A percentile compares a stretch with the other conserved stretches of the same genome.
These are phyloP conservation scores for Bryoglossum gracile DNA, from an alignment of 495 filamentous ascomycete species.

Conservation along the genomic window DNA sequence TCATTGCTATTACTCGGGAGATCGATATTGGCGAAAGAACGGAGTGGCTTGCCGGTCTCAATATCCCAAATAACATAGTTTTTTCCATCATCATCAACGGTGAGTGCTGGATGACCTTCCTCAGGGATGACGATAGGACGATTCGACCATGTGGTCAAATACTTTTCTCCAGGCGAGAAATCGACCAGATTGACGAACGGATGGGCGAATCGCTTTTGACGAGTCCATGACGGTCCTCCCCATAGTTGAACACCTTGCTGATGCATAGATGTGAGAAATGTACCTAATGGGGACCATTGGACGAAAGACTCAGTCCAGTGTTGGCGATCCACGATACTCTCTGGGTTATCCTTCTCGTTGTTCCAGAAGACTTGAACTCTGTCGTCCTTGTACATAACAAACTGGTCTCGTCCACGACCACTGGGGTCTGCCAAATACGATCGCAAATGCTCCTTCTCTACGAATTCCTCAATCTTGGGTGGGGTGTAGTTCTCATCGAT, in stretches of 20 bases:
- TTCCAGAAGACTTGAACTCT: slow-evolving; percentile 96
- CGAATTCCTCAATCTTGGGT: slow-evolving; percentile 70
- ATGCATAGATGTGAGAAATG: slow-evolving; percentile 90
- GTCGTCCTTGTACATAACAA: slow-evolving; percentile 84
- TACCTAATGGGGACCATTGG: slow-evolving; percentile 94
- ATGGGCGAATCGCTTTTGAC: slow-evolving; percentile 88
- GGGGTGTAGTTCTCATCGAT: slow-evolving; percentile 82
- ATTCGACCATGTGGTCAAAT: slow-evolving; percentile 93
- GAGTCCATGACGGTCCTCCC: slow-evolving; percentile 83
- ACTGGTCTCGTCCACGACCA: slow-evolving; percentile 86
- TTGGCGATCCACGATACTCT: slow-evolving; percentile 78
- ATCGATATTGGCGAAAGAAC: slow-evolving; percentile 87
- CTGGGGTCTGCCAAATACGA: slow-evolving; percentile 84
- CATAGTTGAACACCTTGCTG: slow-evolving; percentile 93
- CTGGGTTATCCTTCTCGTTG: slow-evolving; percentile 84
- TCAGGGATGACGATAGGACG: slow-evolving; percentile 86
- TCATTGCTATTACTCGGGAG: slow-evolving; percentile 49
- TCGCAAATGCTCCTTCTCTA: slow-evolving; percentile 88
- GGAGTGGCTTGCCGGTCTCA: slow-evolving; percentile 77
- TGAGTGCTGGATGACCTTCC: slow-evolving; percentile 66
- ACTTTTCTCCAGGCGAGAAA: slow-evolving; percentile 89
- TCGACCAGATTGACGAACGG: slow-evolving; percentile 92
- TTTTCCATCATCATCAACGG: slow-evolving; percentile 92
- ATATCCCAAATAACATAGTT: slow-evolving; percentile 99
- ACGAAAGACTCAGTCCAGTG: slow-evolving; percentile 98